Conservation (phyloP, 1,139 yeast genomes). For the Geotrichum aggregatum region DNA sequence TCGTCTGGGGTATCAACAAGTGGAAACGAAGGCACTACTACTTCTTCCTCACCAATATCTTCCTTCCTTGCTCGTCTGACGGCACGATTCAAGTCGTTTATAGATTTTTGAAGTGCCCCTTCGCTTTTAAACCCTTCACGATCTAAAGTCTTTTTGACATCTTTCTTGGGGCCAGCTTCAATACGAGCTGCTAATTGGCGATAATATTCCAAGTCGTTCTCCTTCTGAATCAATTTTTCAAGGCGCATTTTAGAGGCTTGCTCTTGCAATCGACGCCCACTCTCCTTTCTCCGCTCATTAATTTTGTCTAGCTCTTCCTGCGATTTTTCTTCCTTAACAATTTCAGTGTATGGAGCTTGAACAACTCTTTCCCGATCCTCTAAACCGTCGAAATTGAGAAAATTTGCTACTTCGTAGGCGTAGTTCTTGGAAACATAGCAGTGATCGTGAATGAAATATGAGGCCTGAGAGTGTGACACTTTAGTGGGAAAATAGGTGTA, state of each 20-base stretch:
- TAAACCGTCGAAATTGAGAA: slow-evolving; percentile 59
- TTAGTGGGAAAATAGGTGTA: slow-evolving; percentile 89
- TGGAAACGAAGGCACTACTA: slow-evolving; percentile 64
- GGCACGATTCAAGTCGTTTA: slow-evolving; percentile 62
- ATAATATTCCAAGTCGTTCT: slow-evolving; percentile 73
- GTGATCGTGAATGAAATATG: slow-evolving; percentile 64
- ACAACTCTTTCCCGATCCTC: slow-evolving; percentile 66
- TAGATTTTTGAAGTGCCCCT: slow-evolving; percentile 64
- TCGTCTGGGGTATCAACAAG: slow-evolving; percentile 73
- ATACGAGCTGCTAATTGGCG: slow-evolving; percentile 54
- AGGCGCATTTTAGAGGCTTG: slow-evolving; percentile 83
- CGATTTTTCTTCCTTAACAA: slow-evolving; percentile 62
- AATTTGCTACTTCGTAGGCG: slow-evolving; percentile 54
- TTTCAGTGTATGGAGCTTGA: slow-evolving; percentile 75
- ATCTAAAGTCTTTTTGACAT: slow-evolving; percentile 48
- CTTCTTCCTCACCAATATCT: slow-evolving; percentile 57
- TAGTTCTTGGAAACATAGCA: slow-evolving; percentile 75
- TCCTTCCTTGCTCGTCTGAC: slow-evolving; percentile 63
- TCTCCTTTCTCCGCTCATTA: slow-evolving; percentile 77
- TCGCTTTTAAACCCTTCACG: slow-evolving; percentile 77
- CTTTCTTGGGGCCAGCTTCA: slow-evolving; percentile 46
- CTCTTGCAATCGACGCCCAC: slow-evolving; percentile 84
- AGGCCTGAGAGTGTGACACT: slow-evolving; percentile 59
- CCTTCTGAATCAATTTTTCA: slow-evolving; percentile 76
- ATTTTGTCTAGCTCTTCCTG: slow-evolving; percentile 78